Percentiles rank a stretch among this genome's conserved stretches.
phyloP scores from a whole-genome alignment of 2,329 filamentous ascomycete genomes.

The Aspergillus cejpii region DNA sequence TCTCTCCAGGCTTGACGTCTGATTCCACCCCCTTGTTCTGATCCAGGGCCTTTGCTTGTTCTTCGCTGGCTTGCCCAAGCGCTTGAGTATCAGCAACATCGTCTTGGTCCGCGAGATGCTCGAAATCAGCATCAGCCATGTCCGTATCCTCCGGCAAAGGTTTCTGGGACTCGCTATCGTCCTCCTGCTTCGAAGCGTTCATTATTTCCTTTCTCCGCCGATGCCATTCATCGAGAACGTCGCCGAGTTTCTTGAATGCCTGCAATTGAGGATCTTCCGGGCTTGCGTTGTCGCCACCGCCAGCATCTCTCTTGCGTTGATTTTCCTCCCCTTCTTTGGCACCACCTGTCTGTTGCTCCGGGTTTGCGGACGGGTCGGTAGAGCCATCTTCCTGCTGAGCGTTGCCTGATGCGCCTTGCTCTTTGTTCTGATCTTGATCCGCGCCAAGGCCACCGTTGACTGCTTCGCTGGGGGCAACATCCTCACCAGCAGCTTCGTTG shows the following conservation, averaged over 20 bases:
- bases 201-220: slow-evolving; percentile 77
- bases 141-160: slow-evolving; percentile 58
- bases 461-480: slow-evolving; percentile 43
- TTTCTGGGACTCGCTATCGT: slow-evolving; percentile 41
- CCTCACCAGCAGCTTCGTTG: slow-evolving; percentile 49
- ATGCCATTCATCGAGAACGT: slow-evolving; percentile 89
- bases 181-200: slow-evolving; percentile 50
- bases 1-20: slow-evolving; percentile 51
- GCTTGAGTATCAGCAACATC: slow-evolving; percentile 81
- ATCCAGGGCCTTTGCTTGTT: slow-evolving; percentile 78
- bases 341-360: slow-evolving; percentile 41
- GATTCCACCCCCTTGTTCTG: slow-evolving; percentile 80
- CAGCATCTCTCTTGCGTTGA: slow-evolving; percentile 32
- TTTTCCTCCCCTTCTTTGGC: slow-evolving; percentile 39
- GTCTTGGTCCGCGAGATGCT: slow-evolving; percentile 82
- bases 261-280: slow-evolving; percentile 48
- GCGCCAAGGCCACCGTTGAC: slow-evolving; percentile 35
- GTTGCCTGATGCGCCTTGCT: slow-evolving; percentile 44
- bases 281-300: slow-evolving; percentile 32
- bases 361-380: slow-evolving; percentile 43
- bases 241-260: slow-evolving; percentile 89
- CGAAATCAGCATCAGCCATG: slow-evolving; percentile 75
- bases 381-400: slow-evolving; percentile 40
- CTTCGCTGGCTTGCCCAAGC: slow-evolving; percentile 77
- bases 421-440: slow-evolving; percentile 38